Evolutionary conservation across 2,329 filamentous ascomycete species (phyloP).

Genomic region (Lecanosticta acicola): DNA sequence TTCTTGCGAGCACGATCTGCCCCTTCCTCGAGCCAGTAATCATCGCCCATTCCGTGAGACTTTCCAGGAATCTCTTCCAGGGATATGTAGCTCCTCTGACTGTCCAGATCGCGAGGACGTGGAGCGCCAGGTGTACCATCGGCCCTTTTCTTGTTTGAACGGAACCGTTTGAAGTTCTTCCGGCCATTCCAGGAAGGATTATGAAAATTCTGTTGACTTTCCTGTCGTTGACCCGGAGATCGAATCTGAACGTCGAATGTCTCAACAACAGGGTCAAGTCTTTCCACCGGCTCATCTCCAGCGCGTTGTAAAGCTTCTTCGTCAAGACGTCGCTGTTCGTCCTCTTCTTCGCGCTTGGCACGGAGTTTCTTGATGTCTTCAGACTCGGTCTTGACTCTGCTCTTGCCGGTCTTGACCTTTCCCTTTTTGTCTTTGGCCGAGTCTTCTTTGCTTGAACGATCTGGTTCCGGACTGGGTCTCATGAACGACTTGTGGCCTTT

Average conservation of each 20-base stretch:
- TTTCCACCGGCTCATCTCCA: conserved; percentile 65
- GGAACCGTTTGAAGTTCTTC: conserved; percentile 93
- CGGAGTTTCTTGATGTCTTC: conserved; percentile 65
- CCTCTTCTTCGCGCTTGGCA: conserved; percentile 50
- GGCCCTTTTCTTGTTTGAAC: conserved; percentile 42
- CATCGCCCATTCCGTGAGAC: conserved; percentile 67
- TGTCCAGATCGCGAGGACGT: neutral
- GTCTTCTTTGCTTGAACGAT: neutral
- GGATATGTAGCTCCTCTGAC: conserved; percentile 58
- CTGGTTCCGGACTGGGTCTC: conserved; percentile 8
- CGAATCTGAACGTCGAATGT: conserved; percentile 59
- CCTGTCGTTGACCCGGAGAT: conserved; percentile 2
- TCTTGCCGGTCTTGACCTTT: conserved; percentile 9
- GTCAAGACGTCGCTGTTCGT: conserved; percentile 54
- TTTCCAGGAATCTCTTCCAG: conserved; percentile 67
- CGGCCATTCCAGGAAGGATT: conserved; percentile 81
- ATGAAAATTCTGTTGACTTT: neutral
- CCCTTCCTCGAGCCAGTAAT: conserved; percentile 63
- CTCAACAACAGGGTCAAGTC: conserved; percentile 53
- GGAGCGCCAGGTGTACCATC: conserved; percentile 10
- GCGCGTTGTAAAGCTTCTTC: conserved; percentile 68
- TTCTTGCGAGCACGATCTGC: conserved; percentile 3
- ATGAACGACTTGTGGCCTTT: conserved; percentile 32
- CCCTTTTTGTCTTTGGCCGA: conserved; percentile 3
- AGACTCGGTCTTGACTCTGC: conserved; percentile 47